These are phyloP conservation scores for Cubamyces lactineus DNA, from an alignment of 768 basidiomycete species.

Conservation along the genomic window DNA sequence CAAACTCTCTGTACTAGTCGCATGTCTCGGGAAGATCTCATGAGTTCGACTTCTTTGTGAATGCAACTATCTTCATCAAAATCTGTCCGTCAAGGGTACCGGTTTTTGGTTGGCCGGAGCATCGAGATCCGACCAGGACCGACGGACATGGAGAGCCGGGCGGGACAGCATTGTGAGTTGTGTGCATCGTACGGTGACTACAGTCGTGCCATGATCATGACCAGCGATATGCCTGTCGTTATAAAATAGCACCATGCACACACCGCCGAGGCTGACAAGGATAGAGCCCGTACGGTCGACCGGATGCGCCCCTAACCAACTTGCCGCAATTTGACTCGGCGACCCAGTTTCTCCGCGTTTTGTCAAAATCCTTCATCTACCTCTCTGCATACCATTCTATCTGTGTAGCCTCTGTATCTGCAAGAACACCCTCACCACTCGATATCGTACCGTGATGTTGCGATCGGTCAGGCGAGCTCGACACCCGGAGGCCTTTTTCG, in stretches of 20 bases:
- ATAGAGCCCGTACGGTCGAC: not conserved
- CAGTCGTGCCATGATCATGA: not conserved
- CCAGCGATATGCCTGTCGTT: not conserved
- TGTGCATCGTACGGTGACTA: not conserved
- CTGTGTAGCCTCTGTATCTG: not conserved
- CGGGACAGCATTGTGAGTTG: too few relatives aligned
- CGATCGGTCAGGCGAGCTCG: not conserved
- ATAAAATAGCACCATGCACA: not conserved
- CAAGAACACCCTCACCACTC: too few relatives aligned
- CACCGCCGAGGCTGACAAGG: not conserved
- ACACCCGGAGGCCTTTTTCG: not conserved
- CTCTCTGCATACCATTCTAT: not conserved
- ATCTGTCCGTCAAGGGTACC: too few relatives aligned
- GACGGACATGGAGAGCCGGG: too few relatives aligned
- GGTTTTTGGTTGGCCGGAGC: too few relatives aligned
- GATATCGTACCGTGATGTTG: not conserved
- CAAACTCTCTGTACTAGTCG: too few relatives aligned
- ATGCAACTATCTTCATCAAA: too few relatives aligned
- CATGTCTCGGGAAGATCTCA: too few relatives aligned
- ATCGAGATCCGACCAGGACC: too few relatives aligned
- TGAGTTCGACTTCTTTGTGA: too few relatives aligned
- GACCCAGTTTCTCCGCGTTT: constrained; percentile 15
- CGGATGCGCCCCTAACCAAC: not conserved
- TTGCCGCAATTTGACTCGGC: constrained; percentile 6
- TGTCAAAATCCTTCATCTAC: not conserved